Percentiles rank a stretch among this genome's conserved stretches.
Evolutionary conservation across 345 rosid species (phyloP).

Genomic region (Luvunga scandens): DNA sequence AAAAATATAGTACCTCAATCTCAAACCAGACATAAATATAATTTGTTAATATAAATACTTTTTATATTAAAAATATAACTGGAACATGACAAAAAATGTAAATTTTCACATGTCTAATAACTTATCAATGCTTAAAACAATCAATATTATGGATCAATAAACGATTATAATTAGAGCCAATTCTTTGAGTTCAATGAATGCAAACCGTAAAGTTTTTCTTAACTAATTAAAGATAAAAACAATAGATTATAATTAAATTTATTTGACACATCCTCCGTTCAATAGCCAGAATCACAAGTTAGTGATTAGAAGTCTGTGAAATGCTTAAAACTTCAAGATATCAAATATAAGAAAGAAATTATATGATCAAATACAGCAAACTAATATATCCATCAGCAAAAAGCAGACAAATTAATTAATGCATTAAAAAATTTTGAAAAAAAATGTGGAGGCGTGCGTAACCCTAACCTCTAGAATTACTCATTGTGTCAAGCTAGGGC

Average conservation of each 20-base stretch:
- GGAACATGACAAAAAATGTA: too few relatives aligned
- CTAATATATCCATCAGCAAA: too few relatives aligned
- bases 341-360: not conserved
- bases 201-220: not conserved
- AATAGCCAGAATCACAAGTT: not conserved
- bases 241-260: too few relatives aligned
- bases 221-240: not conserved
- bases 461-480: conserved; percentile 23
- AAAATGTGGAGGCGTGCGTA: conserved; percentile 37
- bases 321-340: not conserved
- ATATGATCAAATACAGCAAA: not conserved
- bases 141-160: too few relatives aligned
- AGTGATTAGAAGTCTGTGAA: not conserved
- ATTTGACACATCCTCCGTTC: not conserved
- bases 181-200: not conserved
- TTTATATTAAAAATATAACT: not conserved
- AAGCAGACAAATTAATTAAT: not conserved
- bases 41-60: not conserved
- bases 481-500: conserved; percentile 28
- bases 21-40: too few relatives aligned
- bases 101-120: not conserved
- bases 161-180: not conserved
- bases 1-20: too few relatives aligned
- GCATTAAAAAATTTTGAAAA: not conserved
- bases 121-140: not conserved